Evolutionary conservation across 257 asterid genomes (phyloP).

Genomic region (Nicotiana noctiflora): DNA sequence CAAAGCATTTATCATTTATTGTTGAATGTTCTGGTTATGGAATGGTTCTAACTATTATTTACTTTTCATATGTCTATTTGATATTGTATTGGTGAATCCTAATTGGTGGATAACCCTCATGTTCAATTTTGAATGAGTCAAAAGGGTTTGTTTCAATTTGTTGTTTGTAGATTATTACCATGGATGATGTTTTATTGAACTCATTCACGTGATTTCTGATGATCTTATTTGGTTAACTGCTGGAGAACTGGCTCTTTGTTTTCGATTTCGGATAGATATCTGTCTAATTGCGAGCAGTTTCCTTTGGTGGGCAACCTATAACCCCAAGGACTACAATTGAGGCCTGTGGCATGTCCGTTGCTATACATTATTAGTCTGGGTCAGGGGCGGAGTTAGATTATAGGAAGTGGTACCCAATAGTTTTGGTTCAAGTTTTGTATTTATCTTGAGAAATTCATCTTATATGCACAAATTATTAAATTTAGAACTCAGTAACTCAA

Average conservation of each 20-base stretch:
- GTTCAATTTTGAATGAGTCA: not conserved
- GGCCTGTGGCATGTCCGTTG: not conserved
- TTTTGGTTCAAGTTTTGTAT: no score
- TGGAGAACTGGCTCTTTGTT: not conserved
- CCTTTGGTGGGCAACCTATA: not conserved
- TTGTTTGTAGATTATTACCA: not conserved
- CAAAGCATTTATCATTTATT: not conserved
- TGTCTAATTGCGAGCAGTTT: not conserved
- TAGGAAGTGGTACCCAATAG: no score
- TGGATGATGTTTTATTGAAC: not conserved
- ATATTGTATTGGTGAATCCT: not conserved
- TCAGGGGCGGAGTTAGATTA: no score
- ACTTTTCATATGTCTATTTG: not conserved
- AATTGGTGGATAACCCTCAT: not conserved
- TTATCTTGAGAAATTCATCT: no score
- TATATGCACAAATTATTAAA: no score
- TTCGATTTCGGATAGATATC: not conserved
- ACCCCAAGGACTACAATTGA: not conserved
- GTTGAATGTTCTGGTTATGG: not conserved
- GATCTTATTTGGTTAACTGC: not conserved
- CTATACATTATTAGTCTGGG: not conserved
- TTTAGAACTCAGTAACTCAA: no score
- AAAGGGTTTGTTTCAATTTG: not conserved
- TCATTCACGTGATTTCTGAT: not conserved
- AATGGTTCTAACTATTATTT: not conserved